A percentile compares a stretch with the other conserved stretches of the same genome.
These are phyloP conservation scores for Pleurotus sapidus DNA, from an alignment of 768 basidiomycete genomes.

Conservation along the genomic window DNA sequence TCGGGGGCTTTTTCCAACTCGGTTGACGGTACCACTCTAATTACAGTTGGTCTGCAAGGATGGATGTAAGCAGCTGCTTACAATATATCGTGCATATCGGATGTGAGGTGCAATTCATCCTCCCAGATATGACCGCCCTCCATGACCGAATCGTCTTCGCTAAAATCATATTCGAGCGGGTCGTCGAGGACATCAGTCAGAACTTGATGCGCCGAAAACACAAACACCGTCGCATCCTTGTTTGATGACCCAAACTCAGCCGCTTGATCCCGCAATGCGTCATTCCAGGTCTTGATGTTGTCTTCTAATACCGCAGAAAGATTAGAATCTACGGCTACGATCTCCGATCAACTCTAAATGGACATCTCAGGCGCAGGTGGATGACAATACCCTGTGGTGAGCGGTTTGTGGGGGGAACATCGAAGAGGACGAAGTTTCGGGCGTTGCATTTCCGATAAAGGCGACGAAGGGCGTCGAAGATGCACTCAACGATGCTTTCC, in stretches of 20 bases:
- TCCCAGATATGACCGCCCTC: conserved; percentile 33
- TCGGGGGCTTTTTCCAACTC: no score
- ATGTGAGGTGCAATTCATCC: conserved; percentile 35
- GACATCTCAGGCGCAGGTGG: background rate
- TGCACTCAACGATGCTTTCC: conserved; percentile 20
- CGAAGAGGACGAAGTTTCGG: conserved; percentile 32
- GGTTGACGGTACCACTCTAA: no score
- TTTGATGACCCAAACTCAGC: conserved; percentile 19
- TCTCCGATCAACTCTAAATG: background rate
- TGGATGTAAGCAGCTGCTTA: conserved; percentile 9
- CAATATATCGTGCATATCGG: conserved; percentile 27
- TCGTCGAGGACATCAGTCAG: conserved; percentile 32
- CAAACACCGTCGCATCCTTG: conserved; percentile 22
- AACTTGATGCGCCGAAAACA: conserved; percentile 28
- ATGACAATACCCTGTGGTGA: conserved; percentile 28
- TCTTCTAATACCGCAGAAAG: background rate
- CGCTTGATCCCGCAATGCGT: conserved; percentile 16
- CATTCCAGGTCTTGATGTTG: conserved; percentile 29
- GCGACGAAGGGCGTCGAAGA: conserved; percentile 22
- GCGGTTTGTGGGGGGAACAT: conserved; percentile 35
- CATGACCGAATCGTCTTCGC: conserved; percentile 20
- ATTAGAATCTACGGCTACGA: background rate
- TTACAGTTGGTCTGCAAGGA: background rate
- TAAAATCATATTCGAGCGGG: conserved; percentile 25
- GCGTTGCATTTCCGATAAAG: conserved; percentile 29